Percentiles rank a stretch among this genome's conserved stretches.
Conservation (phyloP, 2,329 filamentous ascomycete genomes). For the Curvularia lunata region DNA sequence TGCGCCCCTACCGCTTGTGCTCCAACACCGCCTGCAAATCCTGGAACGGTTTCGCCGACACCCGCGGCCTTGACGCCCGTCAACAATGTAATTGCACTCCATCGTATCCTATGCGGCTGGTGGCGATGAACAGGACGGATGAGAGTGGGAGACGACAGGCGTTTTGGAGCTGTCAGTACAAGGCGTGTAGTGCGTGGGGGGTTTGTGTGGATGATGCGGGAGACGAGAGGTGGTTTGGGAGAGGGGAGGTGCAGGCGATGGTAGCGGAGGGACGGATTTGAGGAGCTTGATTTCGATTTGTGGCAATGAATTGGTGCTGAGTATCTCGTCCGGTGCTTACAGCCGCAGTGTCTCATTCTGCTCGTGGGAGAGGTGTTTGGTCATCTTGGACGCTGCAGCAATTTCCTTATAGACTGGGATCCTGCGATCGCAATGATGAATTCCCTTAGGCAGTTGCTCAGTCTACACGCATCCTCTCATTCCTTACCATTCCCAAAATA, state of each 20-base stretch:
- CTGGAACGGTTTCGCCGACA: constrained; percentile 11
- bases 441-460: background rate
- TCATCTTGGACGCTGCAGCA: background rate
- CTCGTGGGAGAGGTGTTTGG: background rate
- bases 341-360: background rate
- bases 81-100: background rate
- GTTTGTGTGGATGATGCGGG: background rate
- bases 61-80: background rate
- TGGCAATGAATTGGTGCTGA: too few relatives aligned
- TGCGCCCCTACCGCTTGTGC: constrained; percentile 1
- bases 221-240: background rate
- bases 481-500: background rate
- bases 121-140: constrained; percentile 4
- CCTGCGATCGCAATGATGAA: background rate
- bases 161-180: constrained; percentile 14
- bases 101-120: background rate
- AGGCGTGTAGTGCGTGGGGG: constrained; percentile 3
- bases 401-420: background rate
- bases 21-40: background rate
- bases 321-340: background rate
- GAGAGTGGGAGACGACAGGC: background rate
- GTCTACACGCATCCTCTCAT: background rate
- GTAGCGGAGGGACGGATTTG: background rate
- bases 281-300: too few relatives aligned
- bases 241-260: background rate